Percentiles rank a stretch among this genome's conserved stretches.
Conservation (phyloP, 1,284 basidiomycete species). For the Tilletia caries region DNA sequence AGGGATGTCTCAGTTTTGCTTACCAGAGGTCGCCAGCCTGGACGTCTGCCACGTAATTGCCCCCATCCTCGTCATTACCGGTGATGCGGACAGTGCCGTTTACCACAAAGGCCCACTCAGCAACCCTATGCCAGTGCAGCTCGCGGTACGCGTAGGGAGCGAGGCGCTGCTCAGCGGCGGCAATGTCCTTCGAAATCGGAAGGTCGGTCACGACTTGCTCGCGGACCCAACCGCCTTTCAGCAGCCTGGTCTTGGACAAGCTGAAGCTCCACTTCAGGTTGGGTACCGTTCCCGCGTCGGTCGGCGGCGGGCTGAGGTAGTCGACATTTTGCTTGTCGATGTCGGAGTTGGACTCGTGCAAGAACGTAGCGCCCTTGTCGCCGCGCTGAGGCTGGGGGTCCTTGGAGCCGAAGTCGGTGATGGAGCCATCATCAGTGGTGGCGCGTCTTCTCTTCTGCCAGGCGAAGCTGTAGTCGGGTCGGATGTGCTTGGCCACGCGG, state of each 20-base stretch:
- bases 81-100: slow-evolving; percentile 56
- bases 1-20: neutral
- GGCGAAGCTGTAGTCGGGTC: slow-evolving; percentile 12
- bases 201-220: slow-evolving; percentile 17
- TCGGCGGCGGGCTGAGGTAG: slow-evolving; percentile 12
- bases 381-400: slow-evolving; percentile 17
- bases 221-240: slow-evolving; percentile 17
- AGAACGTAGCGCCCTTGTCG: slow-evolving; percentile 14
- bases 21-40: slow-evolving; percentile 29
- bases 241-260: slow-evolving; percentile 7
- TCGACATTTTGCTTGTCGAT: slow-evolving; percentile 18
- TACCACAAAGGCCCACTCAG: slow-evolving; percentile 43
- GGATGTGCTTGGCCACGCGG: slow-evolving; percentile 19
- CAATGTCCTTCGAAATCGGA: slow-evolving; percentile 1
- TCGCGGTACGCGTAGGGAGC: slow-evolving; percentile 19
- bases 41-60: slow-evolving; percentile 60
- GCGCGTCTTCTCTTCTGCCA: slow-evolving; percentile 2
- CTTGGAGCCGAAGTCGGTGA: neutral
- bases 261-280: slow-evolving; percentile 20
- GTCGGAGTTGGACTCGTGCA: slow-evolving; percentile 14
- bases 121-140: slow-evolving; percentile 21
- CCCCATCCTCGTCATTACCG: slow-evolving; percentile 63
- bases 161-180: slow-evolving; percentile 15
- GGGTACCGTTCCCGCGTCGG: slow-evolving; percentile 13
- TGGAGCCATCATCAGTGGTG: neutral